phyloP scores from a whole-genome alignment of 192 early-diverging fungal genomes.

The Backusella tuberculispora region DNA sequence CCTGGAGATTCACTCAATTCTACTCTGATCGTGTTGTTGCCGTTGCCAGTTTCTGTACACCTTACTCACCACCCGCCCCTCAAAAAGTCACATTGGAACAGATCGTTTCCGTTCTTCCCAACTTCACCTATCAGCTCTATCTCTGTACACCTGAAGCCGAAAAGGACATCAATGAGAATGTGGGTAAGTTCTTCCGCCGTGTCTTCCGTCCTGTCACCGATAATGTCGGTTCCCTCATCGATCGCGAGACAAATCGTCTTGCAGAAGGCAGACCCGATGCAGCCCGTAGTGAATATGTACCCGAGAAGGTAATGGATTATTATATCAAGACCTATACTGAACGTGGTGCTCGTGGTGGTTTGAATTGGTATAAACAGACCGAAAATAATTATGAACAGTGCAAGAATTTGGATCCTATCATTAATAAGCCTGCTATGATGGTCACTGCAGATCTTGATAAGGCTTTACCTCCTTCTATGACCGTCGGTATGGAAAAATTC shows the following conservation, averaged over 20 bases:
- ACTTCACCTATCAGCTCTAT: constrained; percentile 57
- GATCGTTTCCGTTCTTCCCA: constrained; percentile 51
- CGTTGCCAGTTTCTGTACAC: constrained; percentile 56
- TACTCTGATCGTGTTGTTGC: constrained; percentile 64
- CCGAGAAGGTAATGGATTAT: constrained; percentile 54
- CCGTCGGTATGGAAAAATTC: constrained; percentile 32
- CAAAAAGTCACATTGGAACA: constrained; percentile 45
- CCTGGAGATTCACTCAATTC: constrained; percentile 58
- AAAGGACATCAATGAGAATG: constrained; percentile 48
- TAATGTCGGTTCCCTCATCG: constrained; percentile 17
- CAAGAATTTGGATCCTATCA: constrained; percentile 32
- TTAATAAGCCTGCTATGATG: constrained; percentile 36
- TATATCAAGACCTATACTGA: constrained; percentile 49
- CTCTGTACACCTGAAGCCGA: constrained; percentile 43
- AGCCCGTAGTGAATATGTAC: constrained; percentile 11
- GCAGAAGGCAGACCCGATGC: constrained; percentile 24
- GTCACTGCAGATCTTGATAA: constrained; percentile 37
- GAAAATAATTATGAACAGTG: constrained; percentile 38
- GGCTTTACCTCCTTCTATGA: constrained; percentile 42
- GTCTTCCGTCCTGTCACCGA: constrained; percentile 39
- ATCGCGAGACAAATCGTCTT: constrained; percentile 21
- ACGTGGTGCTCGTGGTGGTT: constrained; percentile 53
- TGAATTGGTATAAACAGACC: constrained; percentile 60
- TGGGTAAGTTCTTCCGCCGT: constrained; percentile 34
- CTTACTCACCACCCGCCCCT: constrained; percentile 49